A percentile compares a stretch with the other conserved stretches of the same genome.
Conservation (phyloP, 2,329 filamentous ascomycete species). For the Trichoderma aggressivum region DNA sequence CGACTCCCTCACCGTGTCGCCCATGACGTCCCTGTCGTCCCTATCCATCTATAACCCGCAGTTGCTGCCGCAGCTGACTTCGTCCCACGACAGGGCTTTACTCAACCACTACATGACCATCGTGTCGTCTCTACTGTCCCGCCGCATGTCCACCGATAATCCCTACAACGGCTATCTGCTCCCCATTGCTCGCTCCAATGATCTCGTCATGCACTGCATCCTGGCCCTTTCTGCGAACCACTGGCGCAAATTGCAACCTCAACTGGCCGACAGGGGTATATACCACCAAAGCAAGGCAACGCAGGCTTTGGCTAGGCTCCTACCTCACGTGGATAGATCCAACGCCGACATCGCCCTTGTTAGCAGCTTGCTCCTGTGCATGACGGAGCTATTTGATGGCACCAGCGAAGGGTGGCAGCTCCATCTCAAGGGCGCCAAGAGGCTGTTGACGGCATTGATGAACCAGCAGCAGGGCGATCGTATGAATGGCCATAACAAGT, state of each 20-base stretch:
- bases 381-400: slow-evolving; percentile 43
- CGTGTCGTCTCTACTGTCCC: slow-evolving; percentile 33
- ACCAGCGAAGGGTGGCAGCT: slow-evolving; percentile 41
- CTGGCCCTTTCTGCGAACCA: slow-evolving; percentile 35
- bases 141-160: slow-evolving; percentile 28
- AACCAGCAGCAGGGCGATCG: slow-evolving; percentile 31
- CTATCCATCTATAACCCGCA: slow-evolving; percentile 31
- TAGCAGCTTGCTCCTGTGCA: slow-evolving; percentile 39
- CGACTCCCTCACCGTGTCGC: slow-evolving; percentile 18
- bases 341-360: slow-evolving; percentile 37
- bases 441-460: slow-evolving; percentile 34
- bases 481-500: slow-evolving; percentile 39
- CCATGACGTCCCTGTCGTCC: slow-evolving; percentile 18
- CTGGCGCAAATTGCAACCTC: slow-evolving; percentile 34
- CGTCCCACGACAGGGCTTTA: slow-evolving; percentile 31
- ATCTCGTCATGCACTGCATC: slow-evolving; percentile 33
- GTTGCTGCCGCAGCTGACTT: slow-evolving; percentile 30
- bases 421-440: slow-evolving; percentile 41
- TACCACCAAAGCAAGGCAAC: slow-evolving; percentile 34
- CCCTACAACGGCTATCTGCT: slow-evolving; percentile 34
- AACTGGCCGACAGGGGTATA: slow-evolving; percentile 30
- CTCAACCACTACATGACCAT: slow-evolving; percentile 36
- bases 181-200: slow-evolving; percentile 33
- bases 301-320: slow-evolving; percentile 30
- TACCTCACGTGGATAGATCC: slow-evolving; percentile 34